Base-by-base conservation (phyloP, 2,329 filamentous ascomycete species). In the Diaporthe vexans region DNA sequence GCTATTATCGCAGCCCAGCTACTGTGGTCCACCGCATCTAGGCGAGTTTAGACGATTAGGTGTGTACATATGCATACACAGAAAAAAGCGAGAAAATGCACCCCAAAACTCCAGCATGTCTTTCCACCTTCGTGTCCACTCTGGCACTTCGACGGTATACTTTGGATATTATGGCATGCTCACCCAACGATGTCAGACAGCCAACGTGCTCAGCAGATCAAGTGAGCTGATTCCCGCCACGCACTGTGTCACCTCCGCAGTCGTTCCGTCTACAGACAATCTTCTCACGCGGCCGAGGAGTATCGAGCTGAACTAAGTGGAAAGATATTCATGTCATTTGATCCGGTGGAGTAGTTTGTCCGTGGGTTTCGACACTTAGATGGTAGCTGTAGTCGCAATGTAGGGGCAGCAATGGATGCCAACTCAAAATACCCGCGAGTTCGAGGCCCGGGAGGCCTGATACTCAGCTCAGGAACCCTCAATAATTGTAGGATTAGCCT, bases 71-170 rank as follows among this genome's bases (percentile, higher is more conserved):
- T 54, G 13, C 15, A 52, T 33, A 35, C 29, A 51, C 13, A 24
- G 19, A 52, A 37, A 67, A 21, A 46, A 68, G 63, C 21, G 63
- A 37, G 46, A 52, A 52, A n/a, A 40, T 40, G 48, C 35, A 21
- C 24, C 48, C 63, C 19, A 15, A 26, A 3, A 37, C 17, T 26
- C 46, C n/a, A 33, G 35, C 46, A 19, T 21, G 21, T 7, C 9
- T 67, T 6, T 5, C 63, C 37, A 29, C 51, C 21, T 37, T n/a
- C 43, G 19, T 51, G 43, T 29, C 17, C 61, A 35, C 4, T 17
- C 26, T 33, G 58, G 35, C 24, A 24, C 17, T 11, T 48, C 11
- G 26, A 26, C 24, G 4, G 11, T 13, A 8, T 63, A 26, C n/a
- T 24, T 48, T 10, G 48, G 17, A 4, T 9, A 5, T 29, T 19